A percentile compares a stretch with the other conserved stretches of the same genome.
Evolutionary conservation across 2,329 filamentous ascomycete genomes (phyloP).

Genomic region (Incumbomyces lentus): DNA sequence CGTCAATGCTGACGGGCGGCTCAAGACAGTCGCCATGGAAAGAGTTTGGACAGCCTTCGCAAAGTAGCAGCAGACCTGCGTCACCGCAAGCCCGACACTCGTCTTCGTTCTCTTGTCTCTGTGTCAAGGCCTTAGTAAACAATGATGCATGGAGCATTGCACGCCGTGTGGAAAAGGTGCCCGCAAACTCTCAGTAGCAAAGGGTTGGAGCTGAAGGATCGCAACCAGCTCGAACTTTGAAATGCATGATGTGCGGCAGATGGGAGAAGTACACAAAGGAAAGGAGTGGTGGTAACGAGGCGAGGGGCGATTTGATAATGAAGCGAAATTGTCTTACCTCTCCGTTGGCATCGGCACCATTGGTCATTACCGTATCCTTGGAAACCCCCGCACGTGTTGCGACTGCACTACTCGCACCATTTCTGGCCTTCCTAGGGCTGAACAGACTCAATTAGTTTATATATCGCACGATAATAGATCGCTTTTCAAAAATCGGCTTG

Average conservation of each 20-base stretch:
- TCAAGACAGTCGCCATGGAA: slow-evolving; percentile 87
- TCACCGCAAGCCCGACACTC: slow-evolving; percentile 78
- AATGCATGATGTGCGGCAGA: neutral
- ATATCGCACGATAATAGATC: neutral
- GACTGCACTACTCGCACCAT: slow-evolving; percentile 19
- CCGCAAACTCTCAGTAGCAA: neutral
- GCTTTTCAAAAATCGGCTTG: neutral
- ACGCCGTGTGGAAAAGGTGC: neutral
- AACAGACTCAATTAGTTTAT: slow-evolving; percentile 5
- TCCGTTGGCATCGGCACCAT: slow-evolving; percentile 28
- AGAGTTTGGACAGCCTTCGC: slow-evolving; percentile 79
- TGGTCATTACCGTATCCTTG: slow-evolving; percentile 14
- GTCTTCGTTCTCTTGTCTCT: slow-evolving; percentile 65
- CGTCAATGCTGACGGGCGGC: slow-evolving; percentile 58
- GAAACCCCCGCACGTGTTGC: slow-evolving; percentile 20
- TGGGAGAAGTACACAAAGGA: slow-evolving; percentile 1
- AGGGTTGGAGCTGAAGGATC: too few relatives aligned
- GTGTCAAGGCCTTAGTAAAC: slow-evolving; percentile 1
- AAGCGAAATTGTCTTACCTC: slow-evolving; percentile 35
- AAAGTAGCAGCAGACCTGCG: slow-evolving; percentile 78
- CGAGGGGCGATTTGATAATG: slow-evolving; percentile 2
- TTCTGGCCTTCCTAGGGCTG: slow-evolving; percentile 22
- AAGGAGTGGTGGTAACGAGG: slow-evolving; percentile 1
- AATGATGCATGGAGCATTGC: neutral
- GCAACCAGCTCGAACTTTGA: too few relatives aligned